Conservation (phyloP, 495 filamentous ascomycete species). For the Polyplosphaeria fusca region DNA sequence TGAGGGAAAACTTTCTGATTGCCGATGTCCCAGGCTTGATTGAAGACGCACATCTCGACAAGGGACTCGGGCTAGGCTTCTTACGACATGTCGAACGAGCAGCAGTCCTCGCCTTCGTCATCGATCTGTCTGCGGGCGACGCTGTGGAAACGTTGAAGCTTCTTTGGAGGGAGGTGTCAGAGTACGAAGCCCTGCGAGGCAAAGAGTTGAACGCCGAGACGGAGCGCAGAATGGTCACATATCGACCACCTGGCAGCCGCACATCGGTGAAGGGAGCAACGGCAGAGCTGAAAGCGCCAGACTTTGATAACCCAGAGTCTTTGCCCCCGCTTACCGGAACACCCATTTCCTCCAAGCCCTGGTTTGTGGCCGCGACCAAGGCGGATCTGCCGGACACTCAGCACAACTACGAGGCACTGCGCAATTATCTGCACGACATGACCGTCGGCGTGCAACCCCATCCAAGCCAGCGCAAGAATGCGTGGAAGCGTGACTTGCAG, state of each 20-base stretch:
- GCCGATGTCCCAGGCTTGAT: slow-evolving; percentile 95
- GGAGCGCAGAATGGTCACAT: slow-evolving; percentile 43
- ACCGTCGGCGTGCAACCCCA: slow-evolving; percentile 58
- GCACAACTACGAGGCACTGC: slow-evolving; percentile 68
- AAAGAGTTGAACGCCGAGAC: slow-evolving; percentile 52
- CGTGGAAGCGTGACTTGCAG: slow-evolving; percentile 62
- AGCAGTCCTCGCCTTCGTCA: slow-evolving; percentile 84
- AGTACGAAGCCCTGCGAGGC: slow-evolving; percentile 73
- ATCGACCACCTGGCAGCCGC: slow-evolving; percentile 11
- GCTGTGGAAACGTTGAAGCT: slow-evolving; percentile 72
- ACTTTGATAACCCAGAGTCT: slow-evolving; percentile 7
- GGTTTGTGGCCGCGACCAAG: slow-evolving; percentile 97
- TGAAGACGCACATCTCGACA: slow-evolving; percentile 85
- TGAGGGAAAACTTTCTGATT: slow-evolving; percentile 78
- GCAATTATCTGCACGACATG: slow-evolving; percentile 63
- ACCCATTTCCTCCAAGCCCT: slow-evolving; percentile 81
- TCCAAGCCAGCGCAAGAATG: slow-evolving; percentile 64
- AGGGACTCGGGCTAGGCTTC: slow-evolving; percentile 87
- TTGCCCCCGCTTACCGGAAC: slow-evolving; percentile 44
- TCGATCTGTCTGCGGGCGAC: slow-evolving; percentile 79
- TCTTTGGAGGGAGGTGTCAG: slow-evolving; percentile 83
- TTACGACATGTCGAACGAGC: slow-evolving; percentile 92
- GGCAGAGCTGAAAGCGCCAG: not conserved
- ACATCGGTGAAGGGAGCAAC: not conserved
- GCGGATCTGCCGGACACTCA: slow-evolving; percentile 78